phyloP scores from a whole-genome alignment of 768 basidiomycete species.

The Pluteus cervinus region DNA sequence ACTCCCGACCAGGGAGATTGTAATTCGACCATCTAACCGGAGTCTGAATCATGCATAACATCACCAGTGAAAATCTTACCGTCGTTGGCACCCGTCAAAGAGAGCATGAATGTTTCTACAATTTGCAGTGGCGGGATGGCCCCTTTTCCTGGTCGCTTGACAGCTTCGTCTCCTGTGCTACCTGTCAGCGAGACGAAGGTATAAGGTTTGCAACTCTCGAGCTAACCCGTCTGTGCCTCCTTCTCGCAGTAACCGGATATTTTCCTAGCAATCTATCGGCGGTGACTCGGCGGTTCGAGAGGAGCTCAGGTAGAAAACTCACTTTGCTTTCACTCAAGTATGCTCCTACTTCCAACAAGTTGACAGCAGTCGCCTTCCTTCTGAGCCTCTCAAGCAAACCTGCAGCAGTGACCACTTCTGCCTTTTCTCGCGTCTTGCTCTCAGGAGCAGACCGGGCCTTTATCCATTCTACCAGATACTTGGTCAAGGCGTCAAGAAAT shows the following conservation, averaged over 20 bases:
- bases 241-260: conserved; percentile 82
- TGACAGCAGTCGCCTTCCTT: conserved; percentile 64
- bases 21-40: conserved; percentile 67
- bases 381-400: conserved; percentile 64
- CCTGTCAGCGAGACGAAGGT: not conserved
- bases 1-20: conserved; percentile 41
- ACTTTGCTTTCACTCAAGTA: conserved; percentile 86
- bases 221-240: conserved; percentile 39
- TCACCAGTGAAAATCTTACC: conserved; percentile 32
- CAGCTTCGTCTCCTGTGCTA: not conserved
- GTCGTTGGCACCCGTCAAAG: conserved; percentile 73
- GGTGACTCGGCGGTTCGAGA: too few relatives aligned
- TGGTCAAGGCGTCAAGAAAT: conserved; percentile 65
- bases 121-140: conserved; percentile 71
- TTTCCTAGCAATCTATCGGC: conserved; percentile 71
- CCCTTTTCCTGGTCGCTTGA: conserved; percentile 21
- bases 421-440: conserved; percentile 16
- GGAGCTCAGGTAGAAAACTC: too few relatives aligned
- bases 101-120: conserved; percentile 73
- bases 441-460: conserved; percentile 17
- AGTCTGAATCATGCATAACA: not conserved
- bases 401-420: conserved; percentile 65
- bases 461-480: conserved; percentile 53
- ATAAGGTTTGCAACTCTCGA: conserved; percentile 4
- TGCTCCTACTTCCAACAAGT: conserved; percentile 73